Conservation (phyloP, 768 basidiomycete species). For the Leccinellum luteum region DNA sequence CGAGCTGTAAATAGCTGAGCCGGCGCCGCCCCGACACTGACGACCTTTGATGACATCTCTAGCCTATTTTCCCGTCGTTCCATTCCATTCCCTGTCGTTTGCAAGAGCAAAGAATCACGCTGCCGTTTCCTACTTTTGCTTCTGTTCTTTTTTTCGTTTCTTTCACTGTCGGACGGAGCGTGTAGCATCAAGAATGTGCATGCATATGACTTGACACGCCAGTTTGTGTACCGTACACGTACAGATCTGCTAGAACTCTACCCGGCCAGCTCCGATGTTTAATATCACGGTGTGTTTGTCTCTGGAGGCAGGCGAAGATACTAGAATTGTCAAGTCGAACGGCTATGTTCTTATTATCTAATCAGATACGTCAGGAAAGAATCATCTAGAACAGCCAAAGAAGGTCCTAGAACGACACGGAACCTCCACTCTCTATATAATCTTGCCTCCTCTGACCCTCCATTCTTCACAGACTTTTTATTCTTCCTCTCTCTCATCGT, state of each 20-base stretch:
- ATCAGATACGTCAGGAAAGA: slow-evolving; percentile 31
- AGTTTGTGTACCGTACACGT: slow-evolving; percentile 24
- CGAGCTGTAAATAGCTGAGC: slow-evolving; percentile 26
- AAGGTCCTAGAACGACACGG: slow-evolving; percentile 34
- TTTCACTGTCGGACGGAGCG: slow-evolving; percentile 23
- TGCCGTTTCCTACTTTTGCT: slow-evolving; percentile 12
- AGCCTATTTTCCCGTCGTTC: slow-evolving; percentile 18
- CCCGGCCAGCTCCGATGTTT: slow-evolving; percentile 12
- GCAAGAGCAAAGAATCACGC: slow-evolving; percentile 17
- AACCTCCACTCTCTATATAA: slow-evolving; percentile 33
- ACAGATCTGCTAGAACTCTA: slow-evolving; percentile 27
- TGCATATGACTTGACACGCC: slow-evolving; percentile 23
- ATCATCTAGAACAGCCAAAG: slow-evolving; percentile 32
- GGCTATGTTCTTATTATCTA: no score
- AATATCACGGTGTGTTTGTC: slow-evolving; percentile 2
- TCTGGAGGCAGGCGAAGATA: background rate
- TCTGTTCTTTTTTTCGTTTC: background rate
- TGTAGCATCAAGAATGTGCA: slow-evolving; percentile 26
- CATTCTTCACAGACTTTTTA: slow-evolving; percentile 15
- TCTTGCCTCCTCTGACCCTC: background rate
- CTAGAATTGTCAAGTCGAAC: no score
- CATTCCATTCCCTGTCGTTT: slow-evolving; percentile 11
- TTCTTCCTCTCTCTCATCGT: slow-evolving; percentile 9
- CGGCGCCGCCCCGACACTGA: slow-evolving; percentile 18
- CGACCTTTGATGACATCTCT: slow-evolving; percentile 29